These are phyloP conservation scores for Avena atlantica DNA, from an alignment of 176 grass and related monocot species.

Conservation along the genomic window DNA sequence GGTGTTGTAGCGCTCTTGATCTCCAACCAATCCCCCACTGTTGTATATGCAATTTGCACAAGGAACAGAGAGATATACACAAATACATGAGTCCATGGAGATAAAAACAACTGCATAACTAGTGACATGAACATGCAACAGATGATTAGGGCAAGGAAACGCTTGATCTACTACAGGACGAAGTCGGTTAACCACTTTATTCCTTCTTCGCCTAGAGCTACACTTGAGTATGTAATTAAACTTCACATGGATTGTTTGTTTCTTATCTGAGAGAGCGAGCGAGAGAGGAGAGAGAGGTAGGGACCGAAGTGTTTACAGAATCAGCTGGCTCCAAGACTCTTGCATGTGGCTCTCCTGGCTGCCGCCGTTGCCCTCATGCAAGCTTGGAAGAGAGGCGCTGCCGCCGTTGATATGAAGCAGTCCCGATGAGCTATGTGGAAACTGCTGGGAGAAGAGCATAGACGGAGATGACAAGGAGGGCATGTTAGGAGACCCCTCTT, in stretches of 20 bases:
- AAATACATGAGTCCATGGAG: conserved; percentile 46
- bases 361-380: conserved; percentile 34
- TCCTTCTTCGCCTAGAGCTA: conserved; percentile 43
- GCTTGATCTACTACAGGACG: conserved; percentile 53
- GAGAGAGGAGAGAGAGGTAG: conserved; percentile 18
- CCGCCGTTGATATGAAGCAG: conserved; percentile 42
- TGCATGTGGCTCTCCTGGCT: conserved; percentile 59
- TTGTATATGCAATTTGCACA: conserved; percentile 39
- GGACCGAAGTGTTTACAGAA: conserved; percentile 62
- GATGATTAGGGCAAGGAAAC: conserved; percentile 46
- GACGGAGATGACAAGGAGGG: conserved; percentile 72
- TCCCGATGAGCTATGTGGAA: conserved; percentile 41
- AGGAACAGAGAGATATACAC: conserved; percentile 26
- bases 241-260: conserved; percentile 30
- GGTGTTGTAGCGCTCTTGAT: conserved; percentile 57
- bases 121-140: conserved; percentile 40
- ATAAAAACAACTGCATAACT: conserved; percentile 49
- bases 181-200: conserved; percentile 63
- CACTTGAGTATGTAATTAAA: conserved; percentile 38
- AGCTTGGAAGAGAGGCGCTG: conserved; percentile 35
- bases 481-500: conserved; percentile 58
- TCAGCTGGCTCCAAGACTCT: conserved; percentile 90
- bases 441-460: conserved; percentile 62
- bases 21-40: conserved; percentile 65
- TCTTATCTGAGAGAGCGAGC: not conserved